These are phyloP conservation scores for Metschnikowia similis DNA, from an alignment of 805 yeast species.

Conservation along the genomic window DNA sequence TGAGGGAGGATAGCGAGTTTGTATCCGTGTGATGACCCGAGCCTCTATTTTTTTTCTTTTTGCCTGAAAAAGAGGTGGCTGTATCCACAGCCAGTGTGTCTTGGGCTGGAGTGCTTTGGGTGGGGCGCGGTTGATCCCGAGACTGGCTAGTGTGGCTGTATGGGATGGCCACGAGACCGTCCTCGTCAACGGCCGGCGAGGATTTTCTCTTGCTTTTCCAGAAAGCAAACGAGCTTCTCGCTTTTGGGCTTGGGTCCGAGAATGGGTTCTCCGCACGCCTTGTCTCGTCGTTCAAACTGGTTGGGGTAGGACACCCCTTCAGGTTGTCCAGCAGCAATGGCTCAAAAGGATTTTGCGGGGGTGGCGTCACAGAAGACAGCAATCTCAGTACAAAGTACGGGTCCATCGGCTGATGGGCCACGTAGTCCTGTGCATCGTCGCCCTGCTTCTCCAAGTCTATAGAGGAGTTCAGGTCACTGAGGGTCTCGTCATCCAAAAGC, in stretches of 20 bases:
- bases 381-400: slow-evolving; percentile 9
- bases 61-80: not conserved
- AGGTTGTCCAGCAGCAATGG: not conserved
- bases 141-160: slow-evolving; percentile 6
- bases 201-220: not conserved
- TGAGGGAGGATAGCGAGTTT: slow-evolving; percentile 1
- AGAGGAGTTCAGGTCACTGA: slow-evolving; percentile 3
- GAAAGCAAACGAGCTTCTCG: not conserved
- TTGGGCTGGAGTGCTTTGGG: not conserved
- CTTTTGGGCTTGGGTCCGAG: not conserved
- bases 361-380: not conserved
- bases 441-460: not conserved
- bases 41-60: not conserved
- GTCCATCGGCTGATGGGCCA: not conserved
- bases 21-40: not conserved
- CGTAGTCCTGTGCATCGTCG: not conserved
- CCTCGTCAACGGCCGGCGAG: slow-evolving; percentile 2
- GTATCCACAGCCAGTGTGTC: not conserved
- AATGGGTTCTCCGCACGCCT: not conserved
- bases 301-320: not conserved
- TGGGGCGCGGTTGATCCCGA: not conserved
- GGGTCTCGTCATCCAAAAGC: not conserved
- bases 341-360: not conserved
- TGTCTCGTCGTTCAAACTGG: not conserved
- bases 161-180: slow-evolving; percentile 11